Conservation (phyloP, 306 rosid genomes). For the Geum urbanum region DNA sequence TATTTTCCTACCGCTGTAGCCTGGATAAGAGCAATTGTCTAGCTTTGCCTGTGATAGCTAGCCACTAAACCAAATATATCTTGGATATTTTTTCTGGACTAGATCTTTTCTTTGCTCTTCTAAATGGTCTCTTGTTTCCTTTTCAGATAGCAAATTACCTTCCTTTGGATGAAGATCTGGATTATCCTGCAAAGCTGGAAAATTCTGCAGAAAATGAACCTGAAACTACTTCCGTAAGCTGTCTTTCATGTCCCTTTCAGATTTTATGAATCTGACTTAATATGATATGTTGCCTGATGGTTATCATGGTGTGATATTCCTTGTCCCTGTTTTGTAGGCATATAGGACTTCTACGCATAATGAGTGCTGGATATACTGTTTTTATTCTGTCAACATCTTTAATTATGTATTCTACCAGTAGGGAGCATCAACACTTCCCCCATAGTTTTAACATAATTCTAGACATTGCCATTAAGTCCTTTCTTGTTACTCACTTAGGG, state of each 20-base stretch:
- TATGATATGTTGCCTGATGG: background rate
- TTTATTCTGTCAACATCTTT: background rate
- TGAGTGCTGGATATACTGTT: background rate
- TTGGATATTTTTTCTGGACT: background rate
- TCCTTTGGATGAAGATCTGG: constrained; percentile 80
- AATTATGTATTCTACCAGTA: constrained; percentile 1
- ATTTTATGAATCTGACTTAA: background rate
- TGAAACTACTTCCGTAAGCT: constrained; percentile 61
- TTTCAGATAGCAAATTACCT: constrained; percentile 84
- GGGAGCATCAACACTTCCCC: background rate
- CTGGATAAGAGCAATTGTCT: background rate
- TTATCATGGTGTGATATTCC: background rate
- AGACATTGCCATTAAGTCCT: background rate
- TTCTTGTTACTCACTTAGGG: background rate
- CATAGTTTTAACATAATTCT: background rate
- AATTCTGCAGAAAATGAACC: constrained; percentile 45
- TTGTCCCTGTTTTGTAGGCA: background rate
- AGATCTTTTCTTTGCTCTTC: background rate
- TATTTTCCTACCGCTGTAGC: constrained; percentile 1
- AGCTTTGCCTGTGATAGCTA: background rate
- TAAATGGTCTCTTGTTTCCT: background rate
- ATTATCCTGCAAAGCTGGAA: constrained; percentile 96
- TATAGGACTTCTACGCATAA: background rate
- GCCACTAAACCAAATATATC: constrained; percentile 8
- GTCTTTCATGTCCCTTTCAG: constrained; percentile 17